Evolutionary conservation across 1,284 basidiomycete genomes (phyloP).

Genomic region (Apiotrichum sp.): DNA sequence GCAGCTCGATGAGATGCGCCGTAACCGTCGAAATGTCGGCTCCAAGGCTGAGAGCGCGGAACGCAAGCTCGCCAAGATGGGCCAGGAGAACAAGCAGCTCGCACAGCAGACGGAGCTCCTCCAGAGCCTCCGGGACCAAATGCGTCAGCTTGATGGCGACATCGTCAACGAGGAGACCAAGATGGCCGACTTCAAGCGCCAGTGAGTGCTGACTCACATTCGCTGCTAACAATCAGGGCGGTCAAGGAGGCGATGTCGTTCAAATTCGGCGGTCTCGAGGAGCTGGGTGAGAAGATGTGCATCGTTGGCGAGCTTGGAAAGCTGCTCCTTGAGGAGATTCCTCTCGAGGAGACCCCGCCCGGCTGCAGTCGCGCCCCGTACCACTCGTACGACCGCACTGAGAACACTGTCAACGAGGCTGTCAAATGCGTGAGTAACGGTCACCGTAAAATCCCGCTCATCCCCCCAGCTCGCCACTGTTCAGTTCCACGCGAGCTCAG

Average conservation of each 20-base stretch:
- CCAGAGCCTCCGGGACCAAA: conserved; percentile 69
- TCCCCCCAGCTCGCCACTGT: conserved; percentile 33
- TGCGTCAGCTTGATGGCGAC: conserved; percentile 69
- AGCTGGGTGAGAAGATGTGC: conserved; percentile 80
- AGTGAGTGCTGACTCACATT: conserved; percentile 23
- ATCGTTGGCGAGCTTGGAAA: conserved; percentile 78
- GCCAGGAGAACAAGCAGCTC: conserved; percentile 81
- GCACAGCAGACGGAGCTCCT: conserved; percentile 67
- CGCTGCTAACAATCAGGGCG: conserved; percentile 19
- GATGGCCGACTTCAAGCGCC: conserved; percentile 78
- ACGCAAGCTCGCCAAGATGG: conserved; percentile 85
- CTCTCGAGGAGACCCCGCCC: conserved; percentile 70
- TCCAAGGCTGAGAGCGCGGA: conserved; percentile 80
- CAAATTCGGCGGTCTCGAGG: conserved; percentile 82
- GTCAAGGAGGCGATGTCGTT: conserved; percentile 65
- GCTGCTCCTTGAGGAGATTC: conserved; percentile 71
- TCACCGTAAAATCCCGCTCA: not conserved
- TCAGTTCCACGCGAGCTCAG: conserved; percentile 34
- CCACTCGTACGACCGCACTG: conserved; percentile 55
- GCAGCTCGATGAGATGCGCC: conserved; percentile 67
- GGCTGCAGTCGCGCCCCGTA: conserved; percentile 72
- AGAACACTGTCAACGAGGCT: conserved; percentile 60
- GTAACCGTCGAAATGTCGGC: conserved; percentile 61
- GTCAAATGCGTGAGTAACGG: conserved; percentile 48
- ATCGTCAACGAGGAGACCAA: conserved; percentile 77